Evolutionary conservation across 2,329 filamentous ascomycete species (phyloP).

Genomic region (Trichoderma pleuroti): DNA sequence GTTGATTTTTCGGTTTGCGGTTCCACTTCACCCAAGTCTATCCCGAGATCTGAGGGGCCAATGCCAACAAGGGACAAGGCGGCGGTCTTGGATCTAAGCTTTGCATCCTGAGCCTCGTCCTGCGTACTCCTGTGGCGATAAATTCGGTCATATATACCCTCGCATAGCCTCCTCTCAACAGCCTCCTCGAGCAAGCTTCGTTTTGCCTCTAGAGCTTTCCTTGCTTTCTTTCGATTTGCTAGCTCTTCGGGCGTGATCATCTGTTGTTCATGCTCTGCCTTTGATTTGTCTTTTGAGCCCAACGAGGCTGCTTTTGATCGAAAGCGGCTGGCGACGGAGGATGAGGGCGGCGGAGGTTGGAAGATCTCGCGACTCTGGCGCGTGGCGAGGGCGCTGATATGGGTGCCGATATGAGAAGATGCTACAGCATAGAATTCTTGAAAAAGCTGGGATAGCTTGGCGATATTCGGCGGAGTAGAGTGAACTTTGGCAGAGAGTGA

Average conservation of each 20-base stretch:
- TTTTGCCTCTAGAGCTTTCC: constrained; percentile 75
- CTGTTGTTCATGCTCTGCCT: constrained; percentile 60
- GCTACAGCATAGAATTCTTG: constrained; percentile 89
- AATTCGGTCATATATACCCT: constrained; percentile 80
- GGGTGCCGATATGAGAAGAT: constrained; percentile 77
- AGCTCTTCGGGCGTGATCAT: constrained; percentile 91
- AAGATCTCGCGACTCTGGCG: constrained; percentile 67
- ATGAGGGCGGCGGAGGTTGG: constrained; percentile 51
- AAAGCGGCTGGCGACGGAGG: constrained; percentile 55
- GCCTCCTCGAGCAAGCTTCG: constrained; percentile 78
- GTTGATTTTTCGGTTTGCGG: constrained; percentile 50
- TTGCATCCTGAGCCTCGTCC: constrained; percentile 92
- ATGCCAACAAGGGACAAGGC: constrained; percentile 90
- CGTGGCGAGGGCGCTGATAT: constrained; percentile 75
- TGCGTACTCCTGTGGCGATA: constrained; percentile 89
- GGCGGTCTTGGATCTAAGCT: constrained; percentile 88
- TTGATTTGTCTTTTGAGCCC: constrained; percentile 49
- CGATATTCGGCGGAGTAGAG: constrained; percentile 75
- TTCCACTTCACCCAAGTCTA: constrained; percentile 63
- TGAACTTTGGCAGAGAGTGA: constrained; percentile 85
- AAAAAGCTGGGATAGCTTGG: constrained; percentile 79
- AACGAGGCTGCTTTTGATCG: constrained; percentile 55
- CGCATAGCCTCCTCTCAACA: constrained; percentile 80
- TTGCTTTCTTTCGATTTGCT: constrained; percentile 71
- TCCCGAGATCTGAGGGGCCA: constrained; percentile 76